A percentile compares a stretch with the other conserved stretches of the same genome.
phyloP scores from a whole-genome alignment of 371 early-diverging fungal genomes.

The Lichtheimia hyalospora region DNA sequence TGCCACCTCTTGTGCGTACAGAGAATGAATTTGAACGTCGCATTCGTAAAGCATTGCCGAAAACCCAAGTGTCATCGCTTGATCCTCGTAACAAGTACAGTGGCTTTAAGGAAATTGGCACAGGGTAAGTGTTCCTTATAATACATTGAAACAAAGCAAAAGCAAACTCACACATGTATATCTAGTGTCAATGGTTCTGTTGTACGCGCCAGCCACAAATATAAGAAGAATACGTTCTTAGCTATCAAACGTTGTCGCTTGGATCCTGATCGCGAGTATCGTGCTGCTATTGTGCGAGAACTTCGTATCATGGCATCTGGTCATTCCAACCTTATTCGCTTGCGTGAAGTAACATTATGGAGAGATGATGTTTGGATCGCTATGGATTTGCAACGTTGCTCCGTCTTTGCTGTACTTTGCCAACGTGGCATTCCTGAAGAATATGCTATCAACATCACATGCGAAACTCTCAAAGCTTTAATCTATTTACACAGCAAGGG shows the following conservation, averaged over 20 bases:
- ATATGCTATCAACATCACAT: constrained; percentile 37
- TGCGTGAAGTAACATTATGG: constrained; percentile 47
- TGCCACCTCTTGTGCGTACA: constrained; percentile 36
- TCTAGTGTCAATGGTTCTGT: constrained; percentile 51
- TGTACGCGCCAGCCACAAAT: constrained; percentile 33
- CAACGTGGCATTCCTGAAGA: constrained; percentile 51
- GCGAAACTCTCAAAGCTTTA: constrained; percentile 69
- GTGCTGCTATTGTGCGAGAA: constrained; percentile 44
- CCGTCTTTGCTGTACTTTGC: constrained; percentile 49
- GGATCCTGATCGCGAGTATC: constrained; percentile 49
- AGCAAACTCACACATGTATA: constrained; percentile 1
- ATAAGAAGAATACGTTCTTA: constrained; percentile 37
- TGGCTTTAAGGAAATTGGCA: constrained; percentile 48
- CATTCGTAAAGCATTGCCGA: constrained; percentile 42
- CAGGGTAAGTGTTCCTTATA: constrained; percentile 32
- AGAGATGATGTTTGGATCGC: constrained; percentile 51
- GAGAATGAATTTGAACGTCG: constrained; percentile 38
- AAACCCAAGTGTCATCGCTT: constrained; percentile 31
- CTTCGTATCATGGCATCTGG: constrained; percentile 48
- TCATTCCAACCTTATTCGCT: constrained; percentile 38
- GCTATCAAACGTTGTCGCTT: constrained; percentile 50
- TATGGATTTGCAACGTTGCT: constrained; percentile 47
- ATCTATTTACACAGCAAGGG: constrained; percentile 89
- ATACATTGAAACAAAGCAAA: neutral
- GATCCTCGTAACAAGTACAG: constrained; percentile 45